These are phyloP conservation scores for Pseudogymnoascus sp. DNA, from an alignment of 2,329 filamentous ascomycete species.

Conservation along the genomic window DNA sequence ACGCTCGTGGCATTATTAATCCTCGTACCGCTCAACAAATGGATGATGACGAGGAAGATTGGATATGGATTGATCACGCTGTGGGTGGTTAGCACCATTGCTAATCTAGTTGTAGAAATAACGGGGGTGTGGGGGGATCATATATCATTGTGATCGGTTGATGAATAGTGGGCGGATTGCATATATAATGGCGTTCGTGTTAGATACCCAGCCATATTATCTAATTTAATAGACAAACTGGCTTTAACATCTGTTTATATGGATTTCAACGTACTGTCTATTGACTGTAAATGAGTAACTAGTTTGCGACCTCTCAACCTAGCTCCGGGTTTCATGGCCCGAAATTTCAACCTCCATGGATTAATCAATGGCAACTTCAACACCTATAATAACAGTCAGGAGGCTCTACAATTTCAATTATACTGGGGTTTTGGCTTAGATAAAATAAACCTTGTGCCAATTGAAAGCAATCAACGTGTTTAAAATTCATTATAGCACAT, in stretches of 20 bases:
- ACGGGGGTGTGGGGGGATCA: conserved; percentile 37
- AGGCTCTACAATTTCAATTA: neutral
- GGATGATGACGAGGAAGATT: conserved; percentile 76
- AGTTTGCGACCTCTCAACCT: neutral
- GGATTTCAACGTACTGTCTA: neutral
- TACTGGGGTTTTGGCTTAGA: no score
- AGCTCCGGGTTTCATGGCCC: neutral
- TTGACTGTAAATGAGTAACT: neutral
- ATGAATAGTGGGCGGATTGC: neutral
- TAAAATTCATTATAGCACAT: conserved; percentile 2
- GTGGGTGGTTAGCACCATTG: conserved; percentile 72
- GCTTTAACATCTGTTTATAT: conserved; percentile 5
- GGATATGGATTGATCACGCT: conserved; percentile 72
- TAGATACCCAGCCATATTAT: conserved; percentile 4
- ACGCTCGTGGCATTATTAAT: conserved; percentile 74
- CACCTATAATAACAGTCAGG: neutral
- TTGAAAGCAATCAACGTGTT: neutral
- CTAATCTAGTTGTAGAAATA: conserved; percentile 77
- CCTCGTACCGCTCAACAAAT: conserved; percentile 75
- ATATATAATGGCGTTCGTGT: neutral
- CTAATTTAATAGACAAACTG: neutral
- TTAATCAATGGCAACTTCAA: neutral
- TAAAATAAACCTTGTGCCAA: neutral
- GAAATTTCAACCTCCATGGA: neutral
- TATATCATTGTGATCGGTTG: neutral